Conservation (phyloP, 495 filamentous ascomycete genomes). For the Apiosordaria backusii region DNA sequence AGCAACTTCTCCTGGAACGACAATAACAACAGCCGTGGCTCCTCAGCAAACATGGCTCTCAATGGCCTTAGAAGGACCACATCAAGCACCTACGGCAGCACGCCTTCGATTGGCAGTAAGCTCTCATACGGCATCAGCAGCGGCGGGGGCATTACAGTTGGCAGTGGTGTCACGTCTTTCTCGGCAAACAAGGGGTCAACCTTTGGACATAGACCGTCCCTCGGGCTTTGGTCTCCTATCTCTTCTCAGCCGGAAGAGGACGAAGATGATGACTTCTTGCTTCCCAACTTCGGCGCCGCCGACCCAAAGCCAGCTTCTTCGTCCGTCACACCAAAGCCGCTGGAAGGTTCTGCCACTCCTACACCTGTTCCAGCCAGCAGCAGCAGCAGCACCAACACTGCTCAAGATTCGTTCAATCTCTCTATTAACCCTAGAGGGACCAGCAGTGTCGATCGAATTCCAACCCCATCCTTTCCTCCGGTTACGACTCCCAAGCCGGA, state of each 20-base stretch:
- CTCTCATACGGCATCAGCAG: conserved; percentile 10
- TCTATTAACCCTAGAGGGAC: conserved; percentile 1
- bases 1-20: conserved; percentile 34
- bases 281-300: conserved; percentile 43
- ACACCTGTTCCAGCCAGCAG: neutral
- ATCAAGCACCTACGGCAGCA: conserved; percentile 5
- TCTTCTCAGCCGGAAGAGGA: conserved; percentile 28
- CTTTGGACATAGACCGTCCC: conserved; percentile 26
- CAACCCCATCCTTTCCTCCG: neutral
- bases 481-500: conserved; percentile 11
- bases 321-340: conserved; percentile 1
- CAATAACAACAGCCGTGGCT: conserved; percentile 23
- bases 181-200: conserved; percentile 22
- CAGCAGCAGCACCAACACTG: neutral
- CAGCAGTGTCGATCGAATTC: neutral
- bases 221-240: conserved; percentile 38
- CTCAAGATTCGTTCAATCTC: neutral
- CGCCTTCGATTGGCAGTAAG: conserved; percentile 2
- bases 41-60: conserved; percentile 32
- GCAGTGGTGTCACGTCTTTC: conserved; percentile 35
- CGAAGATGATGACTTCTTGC: conserved; percentile 43
- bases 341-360: neutral
- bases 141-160: conserved; percentile 34
- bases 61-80: conserved; percentile 33
- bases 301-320: conserved; percentile 14